Conservation (phyloP, 208 protist genomes). For the Borovskyia barvae region DNA sequence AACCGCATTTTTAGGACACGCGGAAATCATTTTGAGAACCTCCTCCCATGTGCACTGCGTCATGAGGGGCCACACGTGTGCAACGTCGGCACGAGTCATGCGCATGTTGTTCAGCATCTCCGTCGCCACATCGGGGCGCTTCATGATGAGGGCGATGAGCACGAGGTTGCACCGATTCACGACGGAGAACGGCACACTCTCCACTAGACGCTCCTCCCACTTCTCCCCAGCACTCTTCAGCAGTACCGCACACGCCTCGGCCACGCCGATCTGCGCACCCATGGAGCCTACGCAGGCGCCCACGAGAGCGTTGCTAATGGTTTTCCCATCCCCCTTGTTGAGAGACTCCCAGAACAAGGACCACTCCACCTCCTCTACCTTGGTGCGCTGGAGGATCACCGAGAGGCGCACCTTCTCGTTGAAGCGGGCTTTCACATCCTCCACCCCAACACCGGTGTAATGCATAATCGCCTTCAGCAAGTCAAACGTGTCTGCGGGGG, state of each 20-base stretch:
- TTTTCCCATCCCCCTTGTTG: conserved; percentile 78
- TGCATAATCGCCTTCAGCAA: conserved; percentile 84
- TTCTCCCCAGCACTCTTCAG: conserved; percentile 59
- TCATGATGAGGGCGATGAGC: conserved; percentile 55
- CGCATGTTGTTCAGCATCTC: conserved; percentile 77
- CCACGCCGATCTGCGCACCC: conserved; percentile 67
- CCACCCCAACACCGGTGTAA: conserved; percentile 72
- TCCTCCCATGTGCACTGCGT: conserved; percentile 69
- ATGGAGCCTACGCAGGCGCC: conserved; percentile 45
- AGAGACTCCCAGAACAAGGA: conserved; percentile 82
- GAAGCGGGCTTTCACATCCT: conserved; percentile 86
- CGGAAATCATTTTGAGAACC: conserved; percentile 79
- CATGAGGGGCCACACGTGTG: conserved; percentile 80
- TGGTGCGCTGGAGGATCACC: conserved; percentile 60
- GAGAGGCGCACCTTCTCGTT: conserved; percentile 85
- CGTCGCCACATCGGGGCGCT: conserved; percentile 76
- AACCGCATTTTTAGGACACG: conserved; percentile 81
- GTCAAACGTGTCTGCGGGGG: conserved; percentile 84
- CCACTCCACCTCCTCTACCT: conserved; percentile 87
- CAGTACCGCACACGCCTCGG: conserved; percentile 86
- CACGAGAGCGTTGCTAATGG: conserved; percentile 66
- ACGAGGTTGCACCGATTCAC: conserved; percentile 81
- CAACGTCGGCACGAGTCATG: conserved; percentile 54
- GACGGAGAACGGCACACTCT: conserved; percentile 78
- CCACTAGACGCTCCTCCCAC: conserved; percentile 75